Percentiles rank a stretch among this genome's conserved stretches.
phyloP scores from a whole-genome alignment of 1,139 yeast genomes.

The Trichomonascaceae sp. region DNA sequence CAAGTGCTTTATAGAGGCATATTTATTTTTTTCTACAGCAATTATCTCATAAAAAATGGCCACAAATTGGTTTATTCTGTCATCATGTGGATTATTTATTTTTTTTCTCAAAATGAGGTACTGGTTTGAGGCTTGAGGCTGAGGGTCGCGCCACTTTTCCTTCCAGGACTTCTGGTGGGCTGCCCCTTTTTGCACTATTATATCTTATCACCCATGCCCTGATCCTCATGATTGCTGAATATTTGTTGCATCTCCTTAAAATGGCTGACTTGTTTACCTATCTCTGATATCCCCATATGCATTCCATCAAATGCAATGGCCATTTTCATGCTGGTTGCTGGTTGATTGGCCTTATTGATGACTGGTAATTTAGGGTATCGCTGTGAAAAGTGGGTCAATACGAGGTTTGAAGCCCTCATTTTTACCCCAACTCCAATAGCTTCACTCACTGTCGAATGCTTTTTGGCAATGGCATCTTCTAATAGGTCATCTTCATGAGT shows the following conservation, averaged over 20 bases:
- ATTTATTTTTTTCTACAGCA: not conserved
- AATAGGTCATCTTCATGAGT: constrained; percentile 75
- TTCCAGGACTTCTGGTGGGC: not conserved
- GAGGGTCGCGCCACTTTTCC: not conserved
- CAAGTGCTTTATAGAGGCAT: too few relatives aligned
- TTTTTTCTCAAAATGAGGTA: not conserved
- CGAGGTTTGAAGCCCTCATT: constrained; percentile 67
- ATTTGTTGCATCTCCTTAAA: constrained; percentile 27
- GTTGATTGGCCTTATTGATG: constrained; percentile 11
- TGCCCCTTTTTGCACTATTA: not conserved
- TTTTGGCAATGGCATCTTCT: constrained; percentile 77
- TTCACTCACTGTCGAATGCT: constrained; percentile 87
- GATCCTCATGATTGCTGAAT: constrained; percentile 22
- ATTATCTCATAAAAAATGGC: too few relatives aligned
- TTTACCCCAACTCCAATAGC: constrained; percentile 64
- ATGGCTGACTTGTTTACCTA: constrained; percentile 31
- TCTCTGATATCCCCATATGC: constrained; percentile 41
- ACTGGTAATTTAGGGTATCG: constrained; percentile 69
- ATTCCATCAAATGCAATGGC: constrained; percentile 60
- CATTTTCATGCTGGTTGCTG: constrained; percentile 20
- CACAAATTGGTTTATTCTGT: not conserved
- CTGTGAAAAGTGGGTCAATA: constrained; percentile 89
- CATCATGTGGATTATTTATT: not conserved
- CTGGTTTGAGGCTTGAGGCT: not conserved
- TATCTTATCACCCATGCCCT: not conserved